These are phyloP conservation scores for Pestalotiopsis sp. DNA, from an alignment of 2,329 filamentous ascomycete genomes.

Conservation along the genomic window DNA sequence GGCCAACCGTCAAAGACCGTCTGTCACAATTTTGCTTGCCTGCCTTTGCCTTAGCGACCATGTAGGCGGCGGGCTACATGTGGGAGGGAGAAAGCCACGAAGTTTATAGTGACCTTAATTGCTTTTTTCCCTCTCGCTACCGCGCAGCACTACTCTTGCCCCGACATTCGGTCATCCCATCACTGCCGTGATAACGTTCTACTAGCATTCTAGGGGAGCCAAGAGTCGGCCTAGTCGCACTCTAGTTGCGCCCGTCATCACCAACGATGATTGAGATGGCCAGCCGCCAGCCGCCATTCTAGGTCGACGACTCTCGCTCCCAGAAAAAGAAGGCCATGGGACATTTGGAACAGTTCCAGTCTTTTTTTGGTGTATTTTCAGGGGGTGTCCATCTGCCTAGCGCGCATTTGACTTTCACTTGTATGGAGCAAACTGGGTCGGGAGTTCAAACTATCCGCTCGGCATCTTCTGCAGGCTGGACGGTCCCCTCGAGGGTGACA, in stretches of 20 bases:
- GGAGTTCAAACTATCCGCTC: constrained; percentile 12
- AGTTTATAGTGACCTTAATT: not conserved
- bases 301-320: not conserved
- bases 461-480: not conserved
- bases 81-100: not conserved
- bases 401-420: constrained; percentile 2
- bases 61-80: not conserved
- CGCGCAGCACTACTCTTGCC: not conserved
- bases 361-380: constrained; percentile 8
- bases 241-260: not conserved
- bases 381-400: constrained; percentile 1
- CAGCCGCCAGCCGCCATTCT: not conserved
- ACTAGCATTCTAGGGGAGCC: not conserved
- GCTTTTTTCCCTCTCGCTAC: not conserved
- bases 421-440: constrained; percentile 1
- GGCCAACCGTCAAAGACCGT: not conserved
- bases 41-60: not conserved
- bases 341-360: constrained; percentile 6
- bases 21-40: not conserved
- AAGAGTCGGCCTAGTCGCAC: not conserved
- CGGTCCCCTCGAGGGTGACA: not conserved
- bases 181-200: not conserved
- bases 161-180: not conserved
- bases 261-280: not conserved
- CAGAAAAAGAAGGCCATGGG: not conserved